Conservation (phyloP, 2,329 filamentous ascomycete species). For the Orbilia ellipsospora region DNA sequence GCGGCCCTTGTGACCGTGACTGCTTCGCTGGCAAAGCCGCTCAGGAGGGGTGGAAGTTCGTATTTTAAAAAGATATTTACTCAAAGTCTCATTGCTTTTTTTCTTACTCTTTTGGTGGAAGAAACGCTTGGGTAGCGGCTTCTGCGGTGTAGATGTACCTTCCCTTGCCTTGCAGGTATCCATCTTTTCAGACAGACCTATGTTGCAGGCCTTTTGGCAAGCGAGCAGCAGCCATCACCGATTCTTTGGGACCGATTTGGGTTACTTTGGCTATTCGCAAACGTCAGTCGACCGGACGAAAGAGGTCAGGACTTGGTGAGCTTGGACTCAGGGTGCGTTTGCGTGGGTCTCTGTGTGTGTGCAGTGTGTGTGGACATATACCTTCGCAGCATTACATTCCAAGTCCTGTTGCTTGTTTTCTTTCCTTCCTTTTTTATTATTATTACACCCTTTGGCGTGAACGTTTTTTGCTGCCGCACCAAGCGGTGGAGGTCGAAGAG, state of each 20-base stretch:
- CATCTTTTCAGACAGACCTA: neutral
- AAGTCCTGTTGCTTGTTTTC: constrained; percentile 7
- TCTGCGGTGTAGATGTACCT: constrained; percentile 41
- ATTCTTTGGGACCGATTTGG: constrained; percentile 19
- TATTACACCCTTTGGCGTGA: too few relatives aligned
- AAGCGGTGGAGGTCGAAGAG: constrained; percentile 8
- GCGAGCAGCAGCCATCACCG: constrained; percentile 39
- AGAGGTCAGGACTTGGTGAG: too few relatives aligned
- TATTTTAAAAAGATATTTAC: constrained; percentile 2
- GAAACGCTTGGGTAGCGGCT: too few relatives aligned
- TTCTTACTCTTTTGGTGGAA: too few relatives aligned
- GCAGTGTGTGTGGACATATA: constrained; percentile 20
- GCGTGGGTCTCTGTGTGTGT: neutral
- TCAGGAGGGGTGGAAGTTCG: constrained; percentile 24
- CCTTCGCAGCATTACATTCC: constrained; percentile 30
- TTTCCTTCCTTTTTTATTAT: too few relatives aligned
- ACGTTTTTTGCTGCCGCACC: constrained; percentile 38
- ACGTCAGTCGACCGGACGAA: neutral
- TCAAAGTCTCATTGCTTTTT: too few relatives aligned
- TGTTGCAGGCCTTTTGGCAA: constrained; percentile 37
- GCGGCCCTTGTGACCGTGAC: constrained; percentile 56
- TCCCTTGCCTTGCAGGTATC: constrained; percentile 51
- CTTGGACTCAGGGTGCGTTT: too few relatives aligned
- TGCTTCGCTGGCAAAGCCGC: constrained; percentile 56
- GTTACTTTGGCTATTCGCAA: neutral